These are phyloP conservation scores for Leccinum olivaceoglutinosum DNA, from an alignment of 1,284 basidiomycete species.

Conservation along the genomic window DNA sequence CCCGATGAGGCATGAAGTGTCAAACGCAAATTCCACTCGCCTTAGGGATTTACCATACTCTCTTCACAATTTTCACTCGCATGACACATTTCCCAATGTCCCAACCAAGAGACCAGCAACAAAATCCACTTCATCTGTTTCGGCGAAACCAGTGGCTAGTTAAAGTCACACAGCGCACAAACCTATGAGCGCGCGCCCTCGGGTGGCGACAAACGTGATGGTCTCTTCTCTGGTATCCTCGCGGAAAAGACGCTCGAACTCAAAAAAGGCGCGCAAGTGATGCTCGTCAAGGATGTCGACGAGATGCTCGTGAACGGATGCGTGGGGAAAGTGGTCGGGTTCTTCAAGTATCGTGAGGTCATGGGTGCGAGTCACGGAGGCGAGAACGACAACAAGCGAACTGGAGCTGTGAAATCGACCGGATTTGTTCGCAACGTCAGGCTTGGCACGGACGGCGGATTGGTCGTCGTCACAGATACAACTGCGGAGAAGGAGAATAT, in stretches of 20 bases:
- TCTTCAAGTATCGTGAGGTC: slow-evolving; percentile 30
- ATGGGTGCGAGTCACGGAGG: slow-evolving; percentile 9
- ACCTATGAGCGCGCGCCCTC: slow-evolving; percentile 7
- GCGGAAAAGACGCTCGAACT: slow-evolving; percentile 47
- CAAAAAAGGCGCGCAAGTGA: slow-evolving; percentile 52
- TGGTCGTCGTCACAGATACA: not conserved
- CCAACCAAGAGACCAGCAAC: not conserved
- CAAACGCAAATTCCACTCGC: slow-evolving; percentile 31
- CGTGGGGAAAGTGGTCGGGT: slow-evolving; percentile 53
- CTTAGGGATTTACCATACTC: slow-evolving; percentile 27
- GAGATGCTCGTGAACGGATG: slow-evolving; percentile 73
- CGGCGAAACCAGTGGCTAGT: not conserved
- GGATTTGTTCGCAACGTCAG: slow-evolving; percentile 25
- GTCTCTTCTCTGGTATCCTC: slow-evolving; percentile 48
- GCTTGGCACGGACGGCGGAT: slow-evolving; percentile 5
- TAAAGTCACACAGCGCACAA: slow-evolving; percentile 9
- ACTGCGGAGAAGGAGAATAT: slow-evolving; percentile 15
- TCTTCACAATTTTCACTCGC: slow-evolving; percentile 25
- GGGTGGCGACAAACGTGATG: slow-evolving; percentile 33
- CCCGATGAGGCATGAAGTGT: slow-evolving; percentile 33
- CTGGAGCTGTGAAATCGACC: slow-evolving; percentile 13
- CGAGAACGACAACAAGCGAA: slow-evolving; percentile 19
- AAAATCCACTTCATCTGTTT: slow-evolving; percentile 4
- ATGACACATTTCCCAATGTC: slow-evolving; percentile 31
- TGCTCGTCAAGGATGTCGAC: slow-evolving; percentile 72